These are phyloP conservation scores for Thelephora ganbajun DNA, from an alignment of 768 basidiomycete genomes.

Conservation along the genomic window DNA sequence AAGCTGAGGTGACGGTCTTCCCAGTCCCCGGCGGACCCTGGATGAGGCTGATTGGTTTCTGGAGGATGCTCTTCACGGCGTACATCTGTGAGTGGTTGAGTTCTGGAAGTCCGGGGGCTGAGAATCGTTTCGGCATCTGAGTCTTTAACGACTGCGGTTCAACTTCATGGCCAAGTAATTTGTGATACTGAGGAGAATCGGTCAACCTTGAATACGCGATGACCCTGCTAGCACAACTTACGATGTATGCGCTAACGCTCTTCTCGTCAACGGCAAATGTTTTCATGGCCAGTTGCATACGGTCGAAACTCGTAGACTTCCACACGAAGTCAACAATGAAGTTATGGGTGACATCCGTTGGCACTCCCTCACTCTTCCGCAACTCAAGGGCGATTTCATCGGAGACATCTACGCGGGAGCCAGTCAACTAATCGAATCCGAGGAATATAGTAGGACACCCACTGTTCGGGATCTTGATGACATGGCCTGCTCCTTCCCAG, in stretches of 20 bases:
- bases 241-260: conserved; percentile 97
- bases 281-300: conserved; percentile 99
- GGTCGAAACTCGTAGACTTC: conserved; percentile 99
- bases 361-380: conserved; percentile 81
- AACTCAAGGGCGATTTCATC: conserved; percentile 96
- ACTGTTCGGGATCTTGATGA: conserved; percentile 99
- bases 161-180: conserved; percentile 93
- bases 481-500: conserved; percentile 97
- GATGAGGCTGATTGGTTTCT: conserved; percentile 94
- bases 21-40: conserved; percentile 98
- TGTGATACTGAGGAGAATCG: conserved; percentile 67
- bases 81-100: conserved; percentile 99
- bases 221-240: conserved; percentile 17
- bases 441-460: conserved; percentile 16
- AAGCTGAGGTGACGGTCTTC: conserved; percentile 98
- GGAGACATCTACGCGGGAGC: conserved; percentile 62
- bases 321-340: conserved; percentile 99
- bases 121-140: conserved; percentile 95
- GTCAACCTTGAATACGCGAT: background rate
- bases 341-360: conserved; percentile 85
- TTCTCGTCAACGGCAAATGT: conserved; percentile 99
- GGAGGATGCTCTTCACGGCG: conserved; percentile 96
- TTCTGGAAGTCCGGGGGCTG: conserved; percentile 93
- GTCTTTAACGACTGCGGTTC: conserved; percentile 86
- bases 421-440: conserved; percentile 1